phyloP scores from a whole-genome alignment of 139 green algal genomes.

The Chlamydomonas sp. region DNA sequence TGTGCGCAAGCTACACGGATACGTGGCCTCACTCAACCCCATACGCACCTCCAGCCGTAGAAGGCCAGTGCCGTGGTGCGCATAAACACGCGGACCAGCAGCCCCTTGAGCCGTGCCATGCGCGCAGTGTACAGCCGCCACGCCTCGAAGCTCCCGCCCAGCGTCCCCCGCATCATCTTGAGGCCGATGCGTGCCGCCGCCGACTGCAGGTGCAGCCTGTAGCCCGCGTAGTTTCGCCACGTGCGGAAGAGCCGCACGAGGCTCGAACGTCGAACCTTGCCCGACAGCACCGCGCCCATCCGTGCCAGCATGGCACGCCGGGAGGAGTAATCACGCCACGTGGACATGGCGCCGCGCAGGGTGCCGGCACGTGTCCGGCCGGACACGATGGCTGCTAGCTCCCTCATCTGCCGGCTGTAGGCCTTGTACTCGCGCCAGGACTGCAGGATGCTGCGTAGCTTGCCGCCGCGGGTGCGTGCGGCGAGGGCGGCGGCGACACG shows the following conservation, averaged over 20 bases:
- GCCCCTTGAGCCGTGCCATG: constrained; percentile 21
- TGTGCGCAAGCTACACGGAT: no score
- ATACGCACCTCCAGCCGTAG: constrained; percentile 48
- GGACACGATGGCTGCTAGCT: background rate
- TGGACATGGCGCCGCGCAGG: background rate
- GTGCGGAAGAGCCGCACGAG: background rate
- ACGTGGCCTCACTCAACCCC: no score
- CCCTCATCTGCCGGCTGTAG: background rate
- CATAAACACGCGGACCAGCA: constrained; percentile 39
- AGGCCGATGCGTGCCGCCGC: background rate
- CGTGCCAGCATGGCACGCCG: background rate
- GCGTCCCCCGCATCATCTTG: background rate
- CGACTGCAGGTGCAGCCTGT: background rate
- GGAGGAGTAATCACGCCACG: background rate
- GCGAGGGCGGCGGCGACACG: background rate
- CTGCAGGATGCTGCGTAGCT: background rate
- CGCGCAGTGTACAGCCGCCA: constrained; percentile 18
- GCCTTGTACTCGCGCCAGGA: background rate
- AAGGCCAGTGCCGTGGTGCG: constrained; percentile 34
- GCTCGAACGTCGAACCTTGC: background rate
- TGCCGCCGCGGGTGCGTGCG: background rate
- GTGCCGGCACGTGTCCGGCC: no score
- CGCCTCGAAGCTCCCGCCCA: constrained; percentile 9
- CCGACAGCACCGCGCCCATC: background rate
- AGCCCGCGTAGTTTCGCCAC: background rate